A percentile compares a stretch with the other conserved stretches of the same genome.
Conservation (phyloP, 208 protist genomes). For the Trypanosoma conorhini region DNA sequence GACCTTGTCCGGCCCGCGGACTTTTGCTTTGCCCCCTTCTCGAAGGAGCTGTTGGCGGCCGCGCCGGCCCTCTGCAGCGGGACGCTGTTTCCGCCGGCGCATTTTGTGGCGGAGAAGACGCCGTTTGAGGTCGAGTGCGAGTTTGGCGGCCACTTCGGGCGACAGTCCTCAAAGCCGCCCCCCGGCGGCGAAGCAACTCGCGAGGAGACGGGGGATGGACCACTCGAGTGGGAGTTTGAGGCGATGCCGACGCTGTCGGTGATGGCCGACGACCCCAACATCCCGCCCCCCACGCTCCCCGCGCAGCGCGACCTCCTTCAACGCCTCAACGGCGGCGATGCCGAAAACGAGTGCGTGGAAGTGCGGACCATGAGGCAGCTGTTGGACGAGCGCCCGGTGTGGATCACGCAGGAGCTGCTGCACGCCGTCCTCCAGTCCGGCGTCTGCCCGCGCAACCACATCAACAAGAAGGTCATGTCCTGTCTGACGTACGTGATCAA, state of each 20-base stretch:
- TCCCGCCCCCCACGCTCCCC: slow-evolving; percentile 38
- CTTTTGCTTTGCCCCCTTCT: slow-evolving; percentile 66
- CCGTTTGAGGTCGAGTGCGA: slow-evolving; percentile 55
- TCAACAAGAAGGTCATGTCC: slow-evolving; percentile 64
- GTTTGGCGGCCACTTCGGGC: slow-evolving; percentile 5
- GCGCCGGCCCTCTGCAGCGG: slow-evolving; percentile 42
- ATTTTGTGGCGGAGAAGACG: slow-evolving; percentile 46
- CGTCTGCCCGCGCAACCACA: slow-evolving; percentile 54
- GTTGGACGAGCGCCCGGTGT: slow-evolving; percentile 63
- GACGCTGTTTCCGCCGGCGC: slow-evolving; percentile 64
- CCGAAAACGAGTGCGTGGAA: slow-evolving; percentile 44
- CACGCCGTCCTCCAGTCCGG: slow-evolving; percentile 65
- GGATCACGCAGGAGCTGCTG: slow-evolving; percentile 50
- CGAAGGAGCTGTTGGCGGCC: slow-evolving; percentile 27
- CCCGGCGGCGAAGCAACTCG: not conserved
- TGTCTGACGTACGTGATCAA: slow-evolving; percentile 72
- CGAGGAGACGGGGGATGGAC: not conserved
- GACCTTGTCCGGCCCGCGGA: slow-evolving; percentile 70
- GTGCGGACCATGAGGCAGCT: slow-evolving; percentile 46
- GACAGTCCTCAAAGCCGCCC: not conserved
- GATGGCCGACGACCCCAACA: slow-evolving; percentile 27
- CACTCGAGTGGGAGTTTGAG: slow-evolving; percentile 27
- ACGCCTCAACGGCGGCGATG: slow-evolving; percentile 24
- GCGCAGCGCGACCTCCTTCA: slow-evolving; percentile 31
- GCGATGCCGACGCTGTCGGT: slow-evolving; percentile 40